These are phyloP conservation scores for Anthracocystis setariae DNA, from an alignment of 1,284 basidiomycete species.

Conservation along the genomic window DNA sequence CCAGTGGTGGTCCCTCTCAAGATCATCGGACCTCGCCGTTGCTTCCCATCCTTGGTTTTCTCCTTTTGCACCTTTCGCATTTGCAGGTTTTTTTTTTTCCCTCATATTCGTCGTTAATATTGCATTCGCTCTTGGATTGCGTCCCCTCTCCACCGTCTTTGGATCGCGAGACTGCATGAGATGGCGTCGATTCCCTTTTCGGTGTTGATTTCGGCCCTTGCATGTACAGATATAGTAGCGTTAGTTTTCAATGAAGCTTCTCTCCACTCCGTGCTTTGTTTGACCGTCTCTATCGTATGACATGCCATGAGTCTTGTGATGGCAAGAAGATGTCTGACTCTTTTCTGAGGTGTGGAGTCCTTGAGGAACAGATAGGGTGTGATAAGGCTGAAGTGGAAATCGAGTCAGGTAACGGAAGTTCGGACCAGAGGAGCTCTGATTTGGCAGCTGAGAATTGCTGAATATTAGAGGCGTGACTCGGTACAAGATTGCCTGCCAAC, in stretches of 20 bases:
- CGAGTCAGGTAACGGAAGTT: too few relatives aligned
- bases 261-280: constrained; percentile 1
- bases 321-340: too few relatives aligned
- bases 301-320: neutral
- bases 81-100: constrained; percentile 27
- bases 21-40: constrained; percentile 3
- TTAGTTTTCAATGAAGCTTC: constrained; percentile 8
- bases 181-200: constrained; percentile 12
- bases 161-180: neutral
- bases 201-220: constrained; percentile 2
- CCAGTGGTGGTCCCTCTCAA: neutral
- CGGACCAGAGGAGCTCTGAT: too few relatives aligned
- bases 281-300: neutral
- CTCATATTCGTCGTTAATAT: constrained; percentile 34
- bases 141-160: neutral
- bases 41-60: constrained; percentile 34
- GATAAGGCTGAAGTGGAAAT: too few relatives aligned
- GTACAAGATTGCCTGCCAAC: too few relatives aligned
- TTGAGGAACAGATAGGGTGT: too few relatives aligned
- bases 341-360: too few relatives aligned
- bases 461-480: too few relatives aligned
- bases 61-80: constrained; percentile 39
- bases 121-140: constrained; percentile 14
- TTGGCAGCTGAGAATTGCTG: too few relatives aligned
- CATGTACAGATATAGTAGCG: constrained; percentile 30